These are phyloP conservation scores for Sporisorium iseilematis-ciliati DNA, from an alignment of 1,284 basidiomycete genomes.

Conservation along the genomic window DNA sequence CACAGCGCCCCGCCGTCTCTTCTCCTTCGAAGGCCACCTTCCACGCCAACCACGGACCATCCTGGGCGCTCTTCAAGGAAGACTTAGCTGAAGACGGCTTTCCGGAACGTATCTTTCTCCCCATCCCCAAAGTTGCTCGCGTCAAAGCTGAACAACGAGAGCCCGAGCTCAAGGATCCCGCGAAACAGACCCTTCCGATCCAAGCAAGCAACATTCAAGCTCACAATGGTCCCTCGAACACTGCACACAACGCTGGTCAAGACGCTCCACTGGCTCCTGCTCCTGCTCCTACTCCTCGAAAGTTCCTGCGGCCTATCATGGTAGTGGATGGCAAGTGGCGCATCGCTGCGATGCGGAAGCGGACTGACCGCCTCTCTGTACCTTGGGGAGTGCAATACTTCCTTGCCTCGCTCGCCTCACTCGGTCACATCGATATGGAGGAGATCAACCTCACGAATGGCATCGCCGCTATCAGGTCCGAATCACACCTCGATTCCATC, in stretches of 20 bases:
- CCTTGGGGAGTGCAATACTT: slow-evolving; percentile 41
- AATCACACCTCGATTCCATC: slow-evolving; percentile 18
- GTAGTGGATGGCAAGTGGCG: slow-evolving; percentile 18
- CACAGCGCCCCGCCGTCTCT: too few species aligned
- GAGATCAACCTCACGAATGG: slow-evolving; percentile 21
- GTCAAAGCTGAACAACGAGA: background rate
- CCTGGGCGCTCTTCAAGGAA: slow-evolving; percentile 13
- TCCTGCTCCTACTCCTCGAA: background rate
- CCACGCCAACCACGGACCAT: background rate
- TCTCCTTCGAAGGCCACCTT: background rate
- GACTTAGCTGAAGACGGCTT: background rate
- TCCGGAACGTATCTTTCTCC: slow-evolving; percentile 14
- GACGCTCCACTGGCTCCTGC: too few species aligned
- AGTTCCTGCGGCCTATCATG: slow-evolving; percentile 12
- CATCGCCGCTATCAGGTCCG: slow-evolving; percentile 24
- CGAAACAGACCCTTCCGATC: background rate
- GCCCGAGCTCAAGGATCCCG: background rate
- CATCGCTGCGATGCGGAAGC: slow-evolving; percentile 19
- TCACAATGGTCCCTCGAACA: too few species aligned
- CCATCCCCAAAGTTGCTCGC: slow-evolving; percentile 3
- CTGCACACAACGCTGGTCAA: too few species aligned
- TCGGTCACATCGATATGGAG: slow-evolving; percentile 17
- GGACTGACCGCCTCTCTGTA: slow-evolving; percentile 18
- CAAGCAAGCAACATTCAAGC: too few species aligned
- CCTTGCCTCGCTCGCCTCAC: slow-evolving; percentile 31